A percentile compares a stretch with the other conserved stretches of the same genome.
phyloP scores from a whole-genome alignment of 2,329 filamentous ascomycete species.

The Cladosporium cucumerinum region DNA sequence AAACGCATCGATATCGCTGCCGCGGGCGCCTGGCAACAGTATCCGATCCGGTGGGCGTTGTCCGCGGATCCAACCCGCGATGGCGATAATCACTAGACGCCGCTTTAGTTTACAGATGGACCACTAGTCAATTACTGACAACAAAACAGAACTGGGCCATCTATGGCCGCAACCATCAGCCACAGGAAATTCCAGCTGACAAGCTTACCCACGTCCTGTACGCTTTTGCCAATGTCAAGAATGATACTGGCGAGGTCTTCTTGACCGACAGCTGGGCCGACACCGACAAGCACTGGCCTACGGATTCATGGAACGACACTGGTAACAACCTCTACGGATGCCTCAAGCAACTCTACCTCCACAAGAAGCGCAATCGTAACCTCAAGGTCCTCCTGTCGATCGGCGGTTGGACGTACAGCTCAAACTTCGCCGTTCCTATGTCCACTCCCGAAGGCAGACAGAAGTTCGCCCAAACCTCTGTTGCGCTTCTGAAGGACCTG shows the following conservation, averaged over 20 bases:
- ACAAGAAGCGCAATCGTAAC: conserved; percentile 71
- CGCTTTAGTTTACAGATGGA: neutral
- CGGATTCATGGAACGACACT: conserved; percentile 60
- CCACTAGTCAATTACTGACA: conserved; percentile 48
- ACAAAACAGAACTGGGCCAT: conserved; percentile 58
- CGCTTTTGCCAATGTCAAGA: conserved; percentile 78
- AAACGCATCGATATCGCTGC: neutral
- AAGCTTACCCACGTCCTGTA: conserved; percentile 87
- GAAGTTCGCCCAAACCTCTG: conserved; percentile 66
- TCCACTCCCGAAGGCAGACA: conserved; percentile 59
- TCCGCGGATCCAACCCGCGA: neutral
- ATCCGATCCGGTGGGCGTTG: conserved; percentile 50
- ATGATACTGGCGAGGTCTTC: conserved; percentile 73
- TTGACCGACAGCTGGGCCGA: conserved; percentile 68
- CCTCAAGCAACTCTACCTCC: conserved; percentile 69
- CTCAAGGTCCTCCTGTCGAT: conserved; percentile 78
- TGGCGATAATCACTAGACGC: neutral
- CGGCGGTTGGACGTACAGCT: conserved; percentile 75
- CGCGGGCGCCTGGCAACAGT: neutral
- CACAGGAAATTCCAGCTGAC: conserved; percentile 73
- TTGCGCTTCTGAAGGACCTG: conserved; percentile 71
- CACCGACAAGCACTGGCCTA: conserved; percentile 62
- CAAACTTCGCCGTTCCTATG: conserved; percentile 70
- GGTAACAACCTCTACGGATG: conserved; percentile 73
- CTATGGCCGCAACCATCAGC: conserved; percentile 76